Percentiles rank a stretch among this genome's conserved stretches.
Evolutionary conservation across 805 yeast genomes (phyloP).

Genomic region (Saturnispora besseyi): DNA sequence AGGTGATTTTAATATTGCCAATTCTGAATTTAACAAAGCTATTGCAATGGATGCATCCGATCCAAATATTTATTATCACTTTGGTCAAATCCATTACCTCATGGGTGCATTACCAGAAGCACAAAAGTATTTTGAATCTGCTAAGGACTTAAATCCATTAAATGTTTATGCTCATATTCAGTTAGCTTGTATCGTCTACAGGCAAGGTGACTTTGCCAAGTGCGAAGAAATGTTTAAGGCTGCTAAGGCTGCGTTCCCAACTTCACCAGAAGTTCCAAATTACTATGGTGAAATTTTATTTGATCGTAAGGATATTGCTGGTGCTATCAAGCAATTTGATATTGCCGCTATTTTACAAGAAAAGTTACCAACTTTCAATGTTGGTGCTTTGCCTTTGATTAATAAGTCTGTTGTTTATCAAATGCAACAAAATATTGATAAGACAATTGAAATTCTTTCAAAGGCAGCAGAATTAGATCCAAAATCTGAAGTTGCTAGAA

Average conservation of each 20-base stretch:
- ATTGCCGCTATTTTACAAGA: slow-evolving; percentile 77
- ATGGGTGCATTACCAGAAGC: slow-evolving; percentile 70
- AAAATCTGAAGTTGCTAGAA: slow-evolving; percentile 77
- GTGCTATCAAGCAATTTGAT: slow-evolving; percentile 79
- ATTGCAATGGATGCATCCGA: slow-evolving; percentile 55
- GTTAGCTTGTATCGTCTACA: slow-evolving; percentile 85
- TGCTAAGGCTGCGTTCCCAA: slow-evolving; percentile 69
- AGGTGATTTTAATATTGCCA: slow-evolving; percentile 52
- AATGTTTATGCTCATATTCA: slow-evolving; percentile 86
- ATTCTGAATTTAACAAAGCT: slow-evolving; percentile 63
- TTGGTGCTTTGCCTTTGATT: slow-evolving; percentile 83
- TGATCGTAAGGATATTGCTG: slow-evolving; percentile 63
- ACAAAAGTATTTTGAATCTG: slow-evolving; percentile 61
- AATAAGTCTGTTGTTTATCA: slow-evolving; percentile 76
- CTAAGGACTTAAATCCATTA: slow-evolving; percentile 62
- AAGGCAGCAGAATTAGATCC: slow-evolving; percentile 81
- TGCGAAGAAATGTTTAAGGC: slow-evolving; percentile 58
- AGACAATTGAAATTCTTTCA: slow-evolving; percentile 57
- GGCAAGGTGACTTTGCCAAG: slow-evolving; percentile 51
- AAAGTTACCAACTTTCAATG: slow-evolving; percentile 54
- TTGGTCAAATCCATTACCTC: slow-evolving; percentile 85
- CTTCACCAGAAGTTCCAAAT: slow-evolving; percentile 86
- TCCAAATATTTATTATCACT: slow-evolving; percentile 85
- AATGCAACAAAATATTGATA: slow-evolving; percentile 43
- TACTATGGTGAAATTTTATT: slow-evolving; percentile 91